Evolutionary conservation across 2,329 filamentous ascomycete species (phyloP).

Genomic region (Stagonosporopsis chrysanthemi): DNA sequence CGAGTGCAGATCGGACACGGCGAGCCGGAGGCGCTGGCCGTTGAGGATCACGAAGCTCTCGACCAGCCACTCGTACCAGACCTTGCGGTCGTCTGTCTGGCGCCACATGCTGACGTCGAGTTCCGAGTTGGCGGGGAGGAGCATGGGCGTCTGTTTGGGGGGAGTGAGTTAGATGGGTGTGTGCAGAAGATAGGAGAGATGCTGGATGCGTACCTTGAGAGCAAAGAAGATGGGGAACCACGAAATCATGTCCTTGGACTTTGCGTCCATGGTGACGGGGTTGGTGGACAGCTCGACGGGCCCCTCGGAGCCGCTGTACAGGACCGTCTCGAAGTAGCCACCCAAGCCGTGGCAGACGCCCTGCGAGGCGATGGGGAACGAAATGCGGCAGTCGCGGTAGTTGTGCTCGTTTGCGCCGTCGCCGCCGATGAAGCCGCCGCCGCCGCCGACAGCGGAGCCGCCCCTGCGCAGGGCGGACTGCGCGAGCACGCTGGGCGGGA

Average conservation of each 20-base stretch:
- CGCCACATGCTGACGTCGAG: constrained; percentile 94
- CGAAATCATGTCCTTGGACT: constrained; percentile 97
- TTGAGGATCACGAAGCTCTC: constrained; percentile 77
- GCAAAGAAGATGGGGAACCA: constrained; percentile 99
- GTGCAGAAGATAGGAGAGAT: neutral
- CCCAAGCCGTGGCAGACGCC: constrained; percentile 90
- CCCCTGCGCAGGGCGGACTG: constrained; percentile 64
- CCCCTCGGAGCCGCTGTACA: constrained; percentile 69
- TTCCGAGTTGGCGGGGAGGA: constrained; percentile 83
- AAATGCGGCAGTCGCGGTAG: constrained; percentile 76
- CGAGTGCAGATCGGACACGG: constrained; percentile 52
- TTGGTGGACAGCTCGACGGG: constrained; percentile 90
- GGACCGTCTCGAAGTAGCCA: constrained; percentile 95
- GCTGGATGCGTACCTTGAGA: constrained; percentile 74
- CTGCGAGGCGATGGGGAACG: constrained; percentile 78
- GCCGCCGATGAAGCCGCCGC: constrained; percentile 75
- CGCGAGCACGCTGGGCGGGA: constrained; percentile 66
- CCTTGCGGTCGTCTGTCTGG: constrained; percentile 91
- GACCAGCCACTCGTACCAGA: constrained; percentile 99
- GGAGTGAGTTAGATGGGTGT: no score
- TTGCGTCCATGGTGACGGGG: constrained; percentile 87
- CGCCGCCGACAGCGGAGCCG: constrained; percentile 71
- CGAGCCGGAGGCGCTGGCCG: constrained; percentile 70
- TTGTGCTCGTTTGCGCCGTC: constrained; percentile 93
- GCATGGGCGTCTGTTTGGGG: constrained; percentile 74